phyloP scores from a whole-genome alignment of 495 filamentous ascomycete species.

The Trichocladium uniseriatum region DNA sequence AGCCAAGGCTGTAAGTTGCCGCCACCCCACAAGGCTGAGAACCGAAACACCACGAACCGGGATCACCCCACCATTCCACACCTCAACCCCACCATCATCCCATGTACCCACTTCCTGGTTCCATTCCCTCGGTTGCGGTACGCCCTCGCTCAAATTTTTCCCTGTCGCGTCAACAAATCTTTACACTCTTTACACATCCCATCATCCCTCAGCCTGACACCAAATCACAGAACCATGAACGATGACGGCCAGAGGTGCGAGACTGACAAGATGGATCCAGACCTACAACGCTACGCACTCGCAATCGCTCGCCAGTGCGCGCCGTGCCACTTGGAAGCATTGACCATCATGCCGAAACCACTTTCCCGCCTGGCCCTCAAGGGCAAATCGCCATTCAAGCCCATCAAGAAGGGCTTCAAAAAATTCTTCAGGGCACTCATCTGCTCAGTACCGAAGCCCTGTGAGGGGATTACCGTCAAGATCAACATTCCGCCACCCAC shows the following conservation, averaged over 20 bases:
- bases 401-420: background rate
- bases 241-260: no score
- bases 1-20: background rate
- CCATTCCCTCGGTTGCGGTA: background rate
- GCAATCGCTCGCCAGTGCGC: no score
- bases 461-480: background rate
- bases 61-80: background rate
- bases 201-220: no score
- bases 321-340: background rate
- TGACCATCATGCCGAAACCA: background rate
- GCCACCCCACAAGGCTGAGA: background rate
- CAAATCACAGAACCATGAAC: no score
- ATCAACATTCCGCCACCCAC: background rate
- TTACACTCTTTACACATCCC: background rate
- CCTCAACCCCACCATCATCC: background rate
- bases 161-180: background rate
- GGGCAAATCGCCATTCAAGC: background rate
- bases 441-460: no score
- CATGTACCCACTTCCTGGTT: background rate
- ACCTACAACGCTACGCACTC: no score
- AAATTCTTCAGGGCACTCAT: no score
- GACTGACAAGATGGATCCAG: no score
- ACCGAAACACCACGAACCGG: background rate
- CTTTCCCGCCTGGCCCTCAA: background rate
- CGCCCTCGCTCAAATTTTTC: conserved; percentile 1